Evolutionary conservation across 306 rosid species (phyloP).

Genomic region (Dryas octopetala): DNA sequence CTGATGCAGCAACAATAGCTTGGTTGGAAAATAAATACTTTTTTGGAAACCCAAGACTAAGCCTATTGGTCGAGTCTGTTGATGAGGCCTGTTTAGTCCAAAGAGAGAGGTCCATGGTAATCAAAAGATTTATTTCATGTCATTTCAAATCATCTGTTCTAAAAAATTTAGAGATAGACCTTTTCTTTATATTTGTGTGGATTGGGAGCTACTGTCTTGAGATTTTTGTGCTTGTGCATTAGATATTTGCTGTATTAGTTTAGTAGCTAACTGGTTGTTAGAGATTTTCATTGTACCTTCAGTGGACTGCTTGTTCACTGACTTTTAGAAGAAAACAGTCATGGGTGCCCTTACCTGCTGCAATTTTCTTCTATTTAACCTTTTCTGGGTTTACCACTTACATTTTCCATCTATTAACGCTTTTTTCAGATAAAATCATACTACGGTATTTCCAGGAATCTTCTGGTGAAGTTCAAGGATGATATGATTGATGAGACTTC

Average conservation of each 20-base stretch:
- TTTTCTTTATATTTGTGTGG: background rate
- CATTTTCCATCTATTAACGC: background rate
- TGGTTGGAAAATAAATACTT: background rate
- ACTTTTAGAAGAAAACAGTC: background rate
- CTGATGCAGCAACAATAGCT: background rate
- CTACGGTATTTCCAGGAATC: slow-evolving; percentile 91
- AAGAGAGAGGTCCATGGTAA: background rate
- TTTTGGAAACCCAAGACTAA: background rate
- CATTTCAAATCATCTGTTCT: too few relatives aligned
- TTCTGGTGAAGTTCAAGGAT: slow-evolving; percentile 79
- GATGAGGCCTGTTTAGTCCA: background rate
- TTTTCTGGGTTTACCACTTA: slow-evolving; percentile 1
- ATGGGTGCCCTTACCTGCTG: background rate
- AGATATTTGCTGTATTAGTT: background rate
- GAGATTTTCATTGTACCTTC: background rate
- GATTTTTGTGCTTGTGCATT: background rate
- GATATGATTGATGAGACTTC: slow-evolving; percentile 86
- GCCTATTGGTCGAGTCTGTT: background rate
- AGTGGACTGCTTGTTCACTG: background rate
- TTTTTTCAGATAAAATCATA: slow-evolving; percentile 83
- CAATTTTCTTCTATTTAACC: background rate
- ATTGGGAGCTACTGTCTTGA: too few relatives aligned
- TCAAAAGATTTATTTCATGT: background rate
- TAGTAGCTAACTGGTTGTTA: background rate
- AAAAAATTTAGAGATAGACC: background rate